Evolutionary conservation across 495 filamentous ascomycete species (phyloP).

Genomic region (Bombardia bombarda): DNA sequence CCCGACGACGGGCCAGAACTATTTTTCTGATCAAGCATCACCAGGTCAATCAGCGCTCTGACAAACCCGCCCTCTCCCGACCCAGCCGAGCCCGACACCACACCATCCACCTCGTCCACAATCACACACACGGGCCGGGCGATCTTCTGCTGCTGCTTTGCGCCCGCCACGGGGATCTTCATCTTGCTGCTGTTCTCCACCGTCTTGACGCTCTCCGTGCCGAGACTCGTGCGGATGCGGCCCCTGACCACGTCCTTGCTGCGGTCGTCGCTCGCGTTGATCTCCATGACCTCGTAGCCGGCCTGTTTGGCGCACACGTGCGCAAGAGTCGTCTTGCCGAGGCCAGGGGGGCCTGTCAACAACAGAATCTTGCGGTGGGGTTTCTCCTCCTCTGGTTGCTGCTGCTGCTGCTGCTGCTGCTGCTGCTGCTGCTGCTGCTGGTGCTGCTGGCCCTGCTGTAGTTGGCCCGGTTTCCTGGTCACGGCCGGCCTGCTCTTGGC

Average conservation of each 20-base stretch:
- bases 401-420: conserved; percentile 25
- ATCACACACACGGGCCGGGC: conserved; percentile 86
- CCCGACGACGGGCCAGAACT: conserved; percentile 32
- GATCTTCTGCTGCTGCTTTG: conserved; percentile 64
- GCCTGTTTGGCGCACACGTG: conserved; percentile 94
- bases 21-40: conserved; percentile 80
- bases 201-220: conserved; percentile 85
- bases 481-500: conserved; percentile 42
- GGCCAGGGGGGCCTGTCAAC: conserved; percentile 80
- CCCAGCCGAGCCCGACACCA: conserved; percentile 66
- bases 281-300: conserved; percentile 88
- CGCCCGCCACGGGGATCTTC: conserved; percentile 44
- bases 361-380: conserved; percentile 79
- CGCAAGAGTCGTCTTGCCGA: conserved; percentile 93
- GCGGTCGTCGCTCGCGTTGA: conserved; percentile 78
- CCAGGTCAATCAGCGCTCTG: conserved; percentile 86
- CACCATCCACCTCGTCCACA: conserved; percentile 94
- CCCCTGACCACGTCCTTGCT: conserved; percentile 76
- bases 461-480: conserved; percentile 26
- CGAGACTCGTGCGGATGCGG: conserved; percentile 77
- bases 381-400: conserved; percentile 50
- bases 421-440: conserved; percentile 66
- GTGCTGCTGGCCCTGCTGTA: conserved; percentile 29
- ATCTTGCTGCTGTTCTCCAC: too few relatives aligned
- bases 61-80: conserved; percentile 78